phyloP scores from a whole-genome alignment of 345 rosid genomes.

The Gossypium sturtianum region DNA sequence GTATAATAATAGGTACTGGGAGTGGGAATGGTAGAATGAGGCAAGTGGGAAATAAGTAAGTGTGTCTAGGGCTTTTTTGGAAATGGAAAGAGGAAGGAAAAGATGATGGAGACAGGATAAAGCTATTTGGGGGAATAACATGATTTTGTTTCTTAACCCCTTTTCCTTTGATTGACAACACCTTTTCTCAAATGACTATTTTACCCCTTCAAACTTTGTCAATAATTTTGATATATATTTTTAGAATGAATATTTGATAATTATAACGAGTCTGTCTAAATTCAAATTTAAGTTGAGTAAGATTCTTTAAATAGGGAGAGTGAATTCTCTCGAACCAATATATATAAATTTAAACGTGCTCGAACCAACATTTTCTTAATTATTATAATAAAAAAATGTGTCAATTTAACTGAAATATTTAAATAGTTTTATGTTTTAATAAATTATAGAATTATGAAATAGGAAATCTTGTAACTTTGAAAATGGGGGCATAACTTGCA shows the following conservation, averaged over 20 bases:
- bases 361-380: accelerated
- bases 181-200: slow-evolving; percentile 31
- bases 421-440: too few relatives aligned
- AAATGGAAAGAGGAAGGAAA: slow-evolving; percentile 16
- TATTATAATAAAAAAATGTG: too few relatives aligned
- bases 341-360: too few relatives aligned
- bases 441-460: too few relatives aligned
- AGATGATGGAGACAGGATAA: slow-evolving; percentile 29
- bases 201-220: slow-evolving; percentile 23
- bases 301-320: too few relatives aligned
- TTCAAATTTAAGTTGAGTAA: too few relatives aligned
- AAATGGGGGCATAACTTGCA: neutral
- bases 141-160: slow-evolving; percentile 37
- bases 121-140: slow-evolving; percentile 31
- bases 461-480: too few relatives aligned
- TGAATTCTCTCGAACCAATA: too few relatives aligned
- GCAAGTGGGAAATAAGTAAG: neutral
- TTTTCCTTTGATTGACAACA: slow-evolving; percentile 49
- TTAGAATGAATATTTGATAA: too few relatives aligned
- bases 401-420: too few relatives aligned
- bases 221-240: neutral
- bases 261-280: too few relatives aligned
- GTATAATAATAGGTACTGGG: neutral
- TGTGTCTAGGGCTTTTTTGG: slow-evolving; percentile 21
- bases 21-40: slow-evolving; percentile 1